Percentiles rank a stretch among this genome's conserved stretches.
Evolutionary conservation across 768 basidiomycete genomes (phyloP).

Genomic region (Serendipita sp.): DNA sequence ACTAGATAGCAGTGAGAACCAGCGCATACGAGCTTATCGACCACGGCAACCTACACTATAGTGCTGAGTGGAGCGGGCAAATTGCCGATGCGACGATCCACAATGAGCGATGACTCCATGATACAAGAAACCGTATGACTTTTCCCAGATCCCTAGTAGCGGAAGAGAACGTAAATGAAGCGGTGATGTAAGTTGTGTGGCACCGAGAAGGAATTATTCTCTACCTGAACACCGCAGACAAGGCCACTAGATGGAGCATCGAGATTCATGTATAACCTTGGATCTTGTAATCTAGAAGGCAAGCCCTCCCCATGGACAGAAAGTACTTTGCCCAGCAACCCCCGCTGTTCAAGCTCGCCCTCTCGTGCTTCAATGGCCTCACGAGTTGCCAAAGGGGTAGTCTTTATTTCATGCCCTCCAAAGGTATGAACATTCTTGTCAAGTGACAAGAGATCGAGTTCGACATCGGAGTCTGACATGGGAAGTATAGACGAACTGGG

Average conservation of each 20-base stretch:
- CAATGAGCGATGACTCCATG: conserved; percentile 54
- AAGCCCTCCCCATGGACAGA: neutral
- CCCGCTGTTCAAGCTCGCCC: neutral
- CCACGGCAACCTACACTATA: conserved; percentile 24
- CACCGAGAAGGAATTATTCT: neutral
- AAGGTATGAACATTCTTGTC: neutral
- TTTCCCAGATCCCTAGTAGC: conserved; percentile 44
- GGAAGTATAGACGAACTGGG: no score
- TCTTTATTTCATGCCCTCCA: neutral
- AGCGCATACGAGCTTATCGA: neutral
- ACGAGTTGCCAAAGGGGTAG: neutral
- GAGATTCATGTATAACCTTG: conserved; percentile 7
- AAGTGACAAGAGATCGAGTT: neutral
- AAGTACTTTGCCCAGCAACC: neutral
- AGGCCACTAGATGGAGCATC: conserved; percentile 31
- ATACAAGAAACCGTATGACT: conserved; percentile 55
- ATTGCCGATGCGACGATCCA: conserved; percentile 31
- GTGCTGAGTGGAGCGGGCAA: conserved; percentile 41
- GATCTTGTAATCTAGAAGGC: neutral
- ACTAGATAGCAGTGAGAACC: neutral
- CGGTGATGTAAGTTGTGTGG: no score
- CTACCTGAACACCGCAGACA: conserved; percentile 31
- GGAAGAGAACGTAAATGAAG: neutral
- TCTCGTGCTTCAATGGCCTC: neutral
- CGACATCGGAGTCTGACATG: neutral